Evolutionary conservation across 2,329 filamentous ascomycete species (phyloP).

Genomic region (Cordyceps militaris): DNA sequence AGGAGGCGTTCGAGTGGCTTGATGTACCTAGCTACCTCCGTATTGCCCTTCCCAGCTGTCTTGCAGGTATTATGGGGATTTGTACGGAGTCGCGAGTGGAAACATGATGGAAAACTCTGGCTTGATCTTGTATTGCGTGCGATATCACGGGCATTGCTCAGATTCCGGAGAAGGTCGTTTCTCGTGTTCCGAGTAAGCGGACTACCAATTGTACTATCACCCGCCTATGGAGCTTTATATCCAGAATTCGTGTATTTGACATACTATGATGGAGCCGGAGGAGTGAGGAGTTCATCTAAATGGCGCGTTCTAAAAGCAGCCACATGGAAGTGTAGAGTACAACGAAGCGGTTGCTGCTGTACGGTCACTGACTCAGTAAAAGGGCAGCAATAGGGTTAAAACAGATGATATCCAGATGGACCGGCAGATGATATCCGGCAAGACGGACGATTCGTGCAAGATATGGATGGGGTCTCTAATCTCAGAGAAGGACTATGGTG

Average conservation of each 20-base stretch:
- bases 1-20: constrained; percentile 5
- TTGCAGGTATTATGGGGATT: not conserved
- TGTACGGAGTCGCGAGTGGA: not conserved
- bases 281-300: not conserved
- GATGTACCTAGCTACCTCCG: not conserved
- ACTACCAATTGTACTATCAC: not conserved
- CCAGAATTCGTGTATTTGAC: not conserved
- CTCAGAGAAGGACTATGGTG: not conserved
- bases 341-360: not conserved
- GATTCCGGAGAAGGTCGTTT: not conserved
- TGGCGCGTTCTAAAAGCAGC: not conserved
- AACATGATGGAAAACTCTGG: not conserved
- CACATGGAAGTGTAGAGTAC: not conserved
- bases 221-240: not conserved
- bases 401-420: not conserved
- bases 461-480: constrained; percentile 3
- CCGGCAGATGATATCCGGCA: not conserved
- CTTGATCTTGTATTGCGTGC: not conserved
- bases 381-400: not conserved
- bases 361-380: not conserved
- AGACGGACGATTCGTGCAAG: not conserved
- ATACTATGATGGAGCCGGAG: not conserved
- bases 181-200: not conserved
- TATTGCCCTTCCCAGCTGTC: not conserved
- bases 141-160: not conserved